Evolutionary conservation across 1,139 yeast genomes (phyloP).

Genomic region (Geotrichum europaeum): DNA sequence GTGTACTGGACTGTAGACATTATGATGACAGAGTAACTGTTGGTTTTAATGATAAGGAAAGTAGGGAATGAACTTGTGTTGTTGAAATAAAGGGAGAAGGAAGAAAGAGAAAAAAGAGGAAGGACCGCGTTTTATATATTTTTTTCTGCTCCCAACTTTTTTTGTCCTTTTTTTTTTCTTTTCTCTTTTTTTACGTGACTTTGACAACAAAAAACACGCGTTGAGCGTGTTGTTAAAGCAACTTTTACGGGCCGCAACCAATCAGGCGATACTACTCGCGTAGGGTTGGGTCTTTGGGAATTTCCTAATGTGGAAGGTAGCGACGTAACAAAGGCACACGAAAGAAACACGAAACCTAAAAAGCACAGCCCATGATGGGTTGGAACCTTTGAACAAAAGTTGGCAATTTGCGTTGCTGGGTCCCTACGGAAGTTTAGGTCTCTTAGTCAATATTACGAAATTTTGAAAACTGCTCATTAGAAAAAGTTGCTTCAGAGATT

Average conservation of each 20-base stretch:
- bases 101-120: background rate
- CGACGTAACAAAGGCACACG: background rate
- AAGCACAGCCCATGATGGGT: background rate
- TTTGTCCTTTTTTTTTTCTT: background rate
- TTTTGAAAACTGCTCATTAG: background rate
- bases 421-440: background rate
- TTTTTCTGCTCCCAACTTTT: background rate
- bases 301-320: background rate
- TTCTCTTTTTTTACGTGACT: background rate
- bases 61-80: background rate
- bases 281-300: background rate
- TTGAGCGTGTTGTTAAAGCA: background rate
- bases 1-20: constrained; percentile 31
- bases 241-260: background rate
- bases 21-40: constrained; percentile 1
- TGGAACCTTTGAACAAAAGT: background rate
- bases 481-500: no score
- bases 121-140: background rate
- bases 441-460: background rate
- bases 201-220: background rate
- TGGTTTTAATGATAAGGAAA: background rate
- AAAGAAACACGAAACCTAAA: background rate
- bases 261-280: background rate
- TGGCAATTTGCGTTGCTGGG: background rate
- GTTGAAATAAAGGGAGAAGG: background rate